These are phyloP conservation scores for Clonostachys sp. DNA, from an alignment of 2,329 filamentous ascomycete genomes.

Conservation along the genomic window DNA sequence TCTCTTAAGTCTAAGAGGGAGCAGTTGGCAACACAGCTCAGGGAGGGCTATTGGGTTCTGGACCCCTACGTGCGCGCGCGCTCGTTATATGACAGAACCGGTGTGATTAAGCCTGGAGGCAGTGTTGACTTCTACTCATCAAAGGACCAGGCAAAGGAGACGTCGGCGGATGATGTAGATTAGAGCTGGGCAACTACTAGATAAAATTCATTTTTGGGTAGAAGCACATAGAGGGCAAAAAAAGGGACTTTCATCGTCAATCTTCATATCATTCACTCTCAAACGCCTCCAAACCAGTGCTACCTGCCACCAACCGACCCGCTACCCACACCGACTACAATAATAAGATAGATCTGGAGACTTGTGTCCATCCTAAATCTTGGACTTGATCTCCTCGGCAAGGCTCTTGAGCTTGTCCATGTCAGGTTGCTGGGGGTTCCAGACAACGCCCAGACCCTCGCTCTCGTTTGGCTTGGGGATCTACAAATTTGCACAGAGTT, in stretches of 20 bases:
- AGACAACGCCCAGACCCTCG: conserved; percentile 75
- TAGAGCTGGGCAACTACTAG: conserved; percentile 11
- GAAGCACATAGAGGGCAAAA: too few relatives aligned
- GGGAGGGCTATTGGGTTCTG: conserved; percentile 78
- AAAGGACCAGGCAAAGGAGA: conserved; percentile 14
- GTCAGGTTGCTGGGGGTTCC: conserved; percentile 72
- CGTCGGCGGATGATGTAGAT: conserved; percentile 40
- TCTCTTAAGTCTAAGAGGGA: conserved; percentile 53
- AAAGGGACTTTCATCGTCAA: too few relatives aligned
- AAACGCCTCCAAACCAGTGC: too few relatives aligned
- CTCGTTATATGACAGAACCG: conserved; percentile 79
- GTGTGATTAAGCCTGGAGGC: conserved; percentile 65
- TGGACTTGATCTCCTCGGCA: conserved; percentile 79
- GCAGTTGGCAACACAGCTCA: conserved; percentile 57
- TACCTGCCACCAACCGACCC: not conserved
- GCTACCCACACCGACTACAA: not conserved
- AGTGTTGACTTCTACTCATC: conserved; percentile 63
- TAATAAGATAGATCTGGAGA: not conserved
- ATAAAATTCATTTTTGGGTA: not conserved
- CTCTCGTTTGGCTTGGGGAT: conserved; percentile 88
- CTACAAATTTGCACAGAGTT: conserved; percentile 28
- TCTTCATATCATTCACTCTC: too few relatives aligned
- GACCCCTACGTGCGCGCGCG: conserved; percentile 83
- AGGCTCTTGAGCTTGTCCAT: conserved; percentile 81
- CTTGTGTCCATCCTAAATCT: conserved; percentile 57